phyloP scores from a whole-genome alignment of 129 eudicot genomes.

The Saposhnikovia divaricata region DNA sequence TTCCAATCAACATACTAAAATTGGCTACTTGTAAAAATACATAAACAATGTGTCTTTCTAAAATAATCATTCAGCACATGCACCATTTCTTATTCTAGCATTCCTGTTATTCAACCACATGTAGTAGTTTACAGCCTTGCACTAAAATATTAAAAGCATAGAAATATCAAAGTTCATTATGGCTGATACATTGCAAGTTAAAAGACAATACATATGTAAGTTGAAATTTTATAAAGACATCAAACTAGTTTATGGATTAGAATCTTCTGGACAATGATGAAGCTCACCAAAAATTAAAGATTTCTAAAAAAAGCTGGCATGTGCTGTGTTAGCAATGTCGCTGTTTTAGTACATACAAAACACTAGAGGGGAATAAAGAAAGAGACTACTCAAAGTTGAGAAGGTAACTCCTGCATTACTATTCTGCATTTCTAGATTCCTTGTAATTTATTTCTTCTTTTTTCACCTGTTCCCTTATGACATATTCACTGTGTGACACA shows the following conservation, averaged over 20 bases:
- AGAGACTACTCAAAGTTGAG: neutral
- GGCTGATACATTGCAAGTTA: neutral
- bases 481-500: neutral
- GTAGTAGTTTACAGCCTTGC: constrained; percentile 2
- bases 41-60: neutral
- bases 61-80: neutral
- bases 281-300: neutral
- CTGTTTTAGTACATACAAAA: neutral
- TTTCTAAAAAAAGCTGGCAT: constrained; percentile 4
- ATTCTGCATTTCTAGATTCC: neutral
- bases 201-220: neutral
- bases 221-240: neutral
- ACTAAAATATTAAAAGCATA: neutral
- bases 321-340: constrained; percentile 6
- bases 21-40: neutral
- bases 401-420: neutral
- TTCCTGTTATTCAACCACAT: neutral
- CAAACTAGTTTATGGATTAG: neutral
- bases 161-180: neutral
- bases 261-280: neutral
- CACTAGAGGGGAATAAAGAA: neutral
- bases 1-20: neutral
- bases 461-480: neutral
- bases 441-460: neutral
- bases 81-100: neutral